Conservation (phyloP, 805 yeast species). For the Alloascoidea hylecoeti region DNA sequence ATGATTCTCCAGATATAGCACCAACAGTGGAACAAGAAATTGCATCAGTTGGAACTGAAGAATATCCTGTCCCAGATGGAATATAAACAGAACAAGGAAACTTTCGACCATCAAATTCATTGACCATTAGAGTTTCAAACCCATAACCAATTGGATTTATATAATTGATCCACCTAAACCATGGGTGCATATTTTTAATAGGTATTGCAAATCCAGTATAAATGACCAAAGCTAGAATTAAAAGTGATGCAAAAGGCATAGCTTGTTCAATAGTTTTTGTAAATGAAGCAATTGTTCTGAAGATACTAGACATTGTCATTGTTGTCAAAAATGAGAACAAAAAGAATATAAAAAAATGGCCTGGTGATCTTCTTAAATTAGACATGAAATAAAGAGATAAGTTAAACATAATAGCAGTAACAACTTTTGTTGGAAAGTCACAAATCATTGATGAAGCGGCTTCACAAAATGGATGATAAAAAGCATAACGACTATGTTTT, state of each 20-base stretch:
- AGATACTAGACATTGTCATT: constrained; percentile 37
- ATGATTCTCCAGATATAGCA: constrained; percentile 31
- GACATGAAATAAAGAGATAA: constrained; percentile 37
- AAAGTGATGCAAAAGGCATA: constrained; percentile 41
- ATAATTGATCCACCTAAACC: constrained; percentile 56
- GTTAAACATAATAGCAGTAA: constrained; percentile 31
- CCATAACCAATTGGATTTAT: constrained; percentile 43
- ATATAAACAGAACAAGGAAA: constrained; percentile 29
- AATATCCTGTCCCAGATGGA: constrained; percentile 32
- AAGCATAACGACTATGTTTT: constrained; percentile 40
- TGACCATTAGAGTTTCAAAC: constrained; percentile 42
- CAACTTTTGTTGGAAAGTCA: constrained; percentile 35
- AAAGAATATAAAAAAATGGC: constrained; percentile 38
- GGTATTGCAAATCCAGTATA: constrained; percentile 50
- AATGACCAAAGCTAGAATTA: constrained; percentile 32
- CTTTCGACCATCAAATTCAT: constrained; percentile 34
- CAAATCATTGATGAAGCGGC: constrained; percentile 38
- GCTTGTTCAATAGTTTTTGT: constrained; percentile 34
- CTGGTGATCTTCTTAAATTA: constrained; percentile 35
- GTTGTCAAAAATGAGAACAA: constrained; percentile 28
- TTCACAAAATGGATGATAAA: constrained; percentile 47
- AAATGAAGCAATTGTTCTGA: constrained; percentile 37
- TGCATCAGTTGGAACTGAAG: constrained; percentile 15
- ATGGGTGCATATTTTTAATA: constrained; percentile 38
- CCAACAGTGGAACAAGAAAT: constrained; percentile 48